Conservation (phyloP, 2,329 filamentous ascomycete genomes). For the Fusarium sp. region DNA sequence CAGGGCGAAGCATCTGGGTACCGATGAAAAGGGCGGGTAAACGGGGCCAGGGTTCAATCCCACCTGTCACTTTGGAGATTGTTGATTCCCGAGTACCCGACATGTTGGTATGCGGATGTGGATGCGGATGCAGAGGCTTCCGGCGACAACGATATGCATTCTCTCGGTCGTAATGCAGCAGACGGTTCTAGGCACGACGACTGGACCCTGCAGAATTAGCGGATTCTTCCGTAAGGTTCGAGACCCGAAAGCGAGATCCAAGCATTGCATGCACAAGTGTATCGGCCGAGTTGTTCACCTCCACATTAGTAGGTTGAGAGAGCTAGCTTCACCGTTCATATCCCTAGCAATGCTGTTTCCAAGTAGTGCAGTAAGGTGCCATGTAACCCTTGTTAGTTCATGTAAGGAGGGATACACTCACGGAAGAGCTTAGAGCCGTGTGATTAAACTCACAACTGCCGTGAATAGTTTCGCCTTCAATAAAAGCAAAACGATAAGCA, state of each 20-base stretch:
- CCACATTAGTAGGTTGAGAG: neutral
- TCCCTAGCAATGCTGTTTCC: neutral
- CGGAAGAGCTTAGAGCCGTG: neutral
- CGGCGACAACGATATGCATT: constrained; percentile 28
- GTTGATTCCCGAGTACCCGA: neutral
- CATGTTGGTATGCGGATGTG: constrained; percentile 3
- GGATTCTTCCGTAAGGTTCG: neutral
- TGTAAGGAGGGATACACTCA: neutral
- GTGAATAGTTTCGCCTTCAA: neutral
- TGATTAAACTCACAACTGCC: neutral
- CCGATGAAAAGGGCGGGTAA: constrained; percentile 11
- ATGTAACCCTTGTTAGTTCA: neutral
- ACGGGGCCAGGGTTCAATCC: neutral
- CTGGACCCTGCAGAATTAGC: neutral
- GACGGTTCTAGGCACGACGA: constrained; percentile 2
- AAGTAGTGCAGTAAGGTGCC: neutral
- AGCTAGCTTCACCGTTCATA: neutral
- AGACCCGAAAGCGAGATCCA: neutral
- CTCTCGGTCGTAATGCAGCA: constrained; percentile 26
- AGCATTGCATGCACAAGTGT: constrained; percentile 1
- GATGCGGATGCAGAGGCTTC: constrained; percentile 12
- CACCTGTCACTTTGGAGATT: constrained; percentile 4
- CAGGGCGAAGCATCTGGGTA: neutral
- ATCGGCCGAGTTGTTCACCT: constrained; percentile 14
- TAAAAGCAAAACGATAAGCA: neutral